Conservation (phyloP, 1,284 basidiomycete species). For the Cryptococcus sp. region DNA sequence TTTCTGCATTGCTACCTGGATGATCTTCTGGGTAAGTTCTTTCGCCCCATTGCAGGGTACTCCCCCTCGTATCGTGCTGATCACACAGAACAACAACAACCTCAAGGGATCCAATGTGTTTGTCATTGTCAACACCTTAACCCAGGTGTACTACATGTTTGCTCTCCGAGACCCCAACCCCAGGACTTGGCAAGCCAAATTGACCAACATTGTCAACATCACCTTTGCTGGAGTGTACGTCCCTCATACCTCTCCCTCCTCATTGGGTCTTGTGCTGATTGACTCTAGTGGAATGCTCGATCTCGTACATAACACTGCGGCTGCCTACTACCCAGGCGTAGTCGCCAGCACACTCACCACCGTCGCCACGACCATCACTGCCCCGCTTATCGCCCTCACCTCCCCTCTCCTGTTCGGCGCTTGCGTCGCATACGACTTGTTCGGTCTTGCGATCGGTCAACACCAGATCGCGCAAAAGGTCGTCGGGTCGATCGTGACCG, state of each 20-base stretch:
- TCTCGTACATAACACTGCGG: slow-evolving; percentile 33
- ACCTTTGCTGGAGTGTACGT: slow-evolving; percentile 36
- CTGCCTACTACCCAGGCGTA: slow-evolving; percentile 27
- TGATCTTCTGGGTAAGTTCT: slow-evolving; percentile 31
- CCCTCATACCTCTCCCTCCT: neutral
- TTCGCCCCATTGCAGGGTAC: neutral
- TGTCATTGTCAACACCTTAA: slow-evolving; percentile 34
- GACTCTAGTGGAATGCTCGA: slow-evolving; percentile 22
- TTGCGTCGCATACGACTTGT: slow-evolving; percentile 27
- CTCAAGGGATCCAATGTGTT: slow-evolving; percentile 30
- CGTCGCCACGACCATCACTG: slow-evolving; percentile 18
- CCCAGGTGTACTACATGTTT: slow-evolving; percentile 32
- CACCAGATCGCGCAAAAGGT: slow-evolving; percentile 26
- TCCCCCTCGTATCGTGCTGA: neutral
- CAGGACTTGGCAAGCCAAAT: slow-evolving; percentile 26
- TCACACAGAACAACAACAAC: slow-evolving; percentile 25
- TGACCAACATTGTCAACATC: slow-evolving; percentile 33
- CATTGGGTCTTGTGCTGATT: neutral
- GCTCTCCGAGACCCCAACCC: slow-evolving; percentile 18
- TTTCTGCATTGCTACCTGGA: slow-evolving; percentile 30
- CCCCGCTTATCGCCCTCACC: slow-evolving; percentile 25
- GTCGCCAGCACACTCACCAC: slow-evolving; percentile 25
- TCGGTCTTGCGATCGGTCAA: slow-evolving; percentile 33
- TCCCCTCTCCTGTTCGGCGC: slow-evolving; percentile 25
- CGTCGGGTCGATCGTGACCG: slow-evolving; percentile 2